phyloP scores from a whole-genome alignment of 2,329 filamentous ascomycete genomes.

The Chaetomium sp. region DNA sequence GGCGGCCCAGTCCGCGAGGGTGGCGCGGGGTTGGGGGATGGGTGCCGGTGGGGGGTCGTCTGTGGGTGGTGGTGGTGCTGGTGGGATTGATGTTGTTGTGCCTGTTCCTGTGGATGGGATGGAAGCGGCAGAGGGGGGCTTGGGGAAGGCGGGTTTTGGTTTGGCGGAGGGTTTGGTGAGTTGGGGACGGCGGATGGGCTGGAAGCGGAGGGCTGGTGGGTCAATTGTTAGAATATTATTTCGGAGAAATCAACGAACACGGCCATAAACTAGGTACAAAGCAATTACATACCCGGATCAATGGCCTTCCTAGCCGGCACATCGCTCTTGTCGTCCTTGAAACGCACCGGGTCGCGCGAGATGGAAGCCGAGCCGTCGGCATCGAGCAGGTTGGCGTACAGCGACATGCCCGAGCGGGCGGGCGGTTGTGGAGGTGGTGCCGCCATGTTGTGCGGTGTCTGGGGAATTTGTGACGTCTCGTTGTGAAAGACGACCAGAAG shows the following conservation, averaged over 20 bases:
- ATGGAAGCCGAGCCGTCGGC: slow-evolving; percentile 54
- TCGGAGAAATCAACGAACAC: not conserved
- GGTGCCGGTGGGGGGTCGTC: slow-evolving; percentile 26
- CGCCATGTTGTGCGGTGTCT: slow-evolving; percentile 8
- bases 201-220: slow-evolving; percentile 67
- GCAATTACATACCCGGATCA: slow-evolving; percentile 32
- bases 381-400: slow-evolving; percentile 80
- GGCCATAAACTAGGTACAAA: too few species aligned
- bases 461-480: not conserved
- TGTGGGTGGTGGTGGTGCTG: slow-evolving; percentile 21
- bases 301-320: slow-evolving; percentile 53
- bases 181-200: slow-evolving; percentile 76
- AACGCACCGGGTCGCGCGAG: slow-evolving; percentile 67
- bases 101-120: slow-evolving; percentile 24
- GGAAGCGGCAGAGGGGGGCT: slow-evolving; percentile 27
- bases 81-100: slow-evolving; percentile 33
- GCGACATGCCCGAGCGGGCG: slow-evolving; percentile 50
- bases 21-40: slow-evolving; percentile 53
- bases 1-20: slow-evolving; percentile 73
- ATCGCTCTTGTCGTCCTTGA: slow-evolving; percentile 51
- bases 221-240: not conserved
- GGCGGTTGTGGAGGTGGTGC: slow-evolving; percentile 17
- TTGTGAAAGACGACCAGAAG: not conserved
- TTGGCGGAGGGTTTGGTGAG: slow-evolving; percentile 51
- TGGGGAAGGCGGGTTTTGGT: slow-evolving; percentile 55